Base-by-base conservation (phyloP, 441 rosid species). In the Populus hybrid region DNA sequence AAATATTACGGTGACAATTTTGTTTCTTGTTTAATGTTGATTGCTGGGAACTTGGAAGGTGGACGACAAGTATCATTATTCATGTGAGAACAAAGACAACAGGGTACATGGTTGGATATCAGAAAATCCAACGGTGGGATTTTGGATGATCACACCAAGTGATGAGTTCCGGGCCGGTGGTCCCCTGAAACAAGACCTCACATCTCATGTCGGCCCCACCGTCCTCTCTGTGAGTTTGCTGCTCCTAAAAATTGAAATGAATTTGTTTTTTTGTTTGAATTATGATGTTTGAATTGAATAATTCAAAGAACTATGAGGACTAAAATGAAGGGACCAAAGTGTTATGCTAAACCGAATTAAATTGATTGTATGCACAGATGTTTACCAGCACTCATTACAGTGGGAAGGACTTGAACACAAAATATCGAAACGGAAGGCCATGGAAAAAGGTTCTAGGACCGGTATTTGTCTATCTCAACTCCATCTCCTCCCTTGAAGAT, bases 371-470 rank as follows among this genome's bases (percentile, higher is more conserved):
- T n/a, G 11, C 6, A 65, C 74, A 94, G 97, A 88, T 92, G 87
- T 94, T 94, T 84, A 77, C 85, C 9, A 94, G 95, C 72, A 90
- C 94, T 69, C 98, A 94, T 69, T 94, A 94, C 28, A 83, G 78
- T 2, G 98, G 98, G 64, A 90, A 87, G 21, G 98, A 91, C 61
- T 77, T 94, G 88, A 91, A 88, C 72, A 86, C 88, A 77, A 90
- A 82, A 76, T 77, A 92, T 23, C 80, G 82, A 77, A 79, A 76
- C 10, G 94, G 85, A 14, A 94, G 91, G 78, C 76, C 83, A 20
- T 94, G 98, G 98, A 94, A 94, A 87, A 94, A 92, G 83, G 95
- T 91, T 45, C 89, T 88, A 59, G 94, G 98, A 72, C 98, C 98
- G 0, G 88, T 90, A 76, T 91, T 91, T 12, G 64, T 91, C 74